Percentiles rank a stretch among this genome's conserved stretches.
These are phyloP conservation scores for Rhizoctonia solani DNA, from an alignment of 1,284 basidiomycete species.

Conservation along the genomic window DNA sequence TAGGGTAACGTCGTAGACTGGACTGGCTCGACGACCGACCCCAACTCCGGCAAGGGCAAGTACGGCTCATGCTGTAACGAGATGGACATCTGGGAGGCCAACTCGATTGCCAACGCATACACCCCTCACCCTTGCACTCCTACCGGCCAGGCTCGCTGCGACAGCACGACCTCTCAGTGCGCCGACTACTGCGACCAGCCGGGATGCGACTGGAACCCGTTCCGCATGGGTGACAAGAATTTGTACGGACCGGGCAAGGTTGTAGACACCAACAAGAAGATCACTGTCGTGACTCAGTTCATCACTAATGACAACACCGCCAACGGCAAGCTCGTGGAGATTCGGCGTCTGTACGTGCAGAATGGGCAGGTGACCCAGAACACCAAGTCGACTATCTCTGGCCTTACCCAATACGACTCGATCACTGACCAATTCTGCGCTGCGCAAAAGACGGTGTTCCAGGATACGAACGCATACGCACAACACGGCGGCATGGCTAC, in stretches of 20 bases:
- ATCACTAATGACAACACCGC: conserved; percentile 52
- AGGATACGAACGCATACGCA: conserved; percentile 54
- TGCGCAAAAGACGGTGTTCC: conserved; percentile 49
- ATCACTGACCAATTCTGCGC: conserved; percentile 51
- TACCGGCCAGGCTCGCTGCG: too few relatives aligned
- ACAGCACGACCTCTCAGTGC: too few relatives aligned
- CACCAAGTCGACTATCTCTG: conserved; percentile 48
- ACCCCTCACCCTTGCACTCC: too few relatives aligned
- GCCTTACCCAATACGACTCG: too few relatives aligned
- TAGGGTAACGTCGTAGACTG: conserved; percentile 43
- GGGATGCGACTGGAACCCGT: too few relatives aligned
- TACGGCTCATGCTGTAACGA: conserved; percentile 52
- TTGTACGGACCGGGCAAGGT: conserved; percentile 54
- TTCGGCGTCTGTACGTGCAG: conserved; percentile 59
- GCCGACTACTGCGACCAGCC: too few relatives aligned
- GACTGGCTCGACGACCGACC: conserved; percentile 39
- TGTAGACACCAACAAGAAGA: conserved; percentile 53
- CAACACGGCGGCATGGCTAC: conserved; percentile 50
- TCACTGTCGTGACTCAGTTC: conserved; percentile 62
- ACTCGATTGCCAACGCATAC: conserved; percentile 41
- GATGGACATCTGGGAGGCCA: conserved; percentile 53
- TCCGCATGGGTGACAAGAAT: conserved; percentile 54
- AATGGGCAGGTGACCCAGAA: conserved; percentile 56
- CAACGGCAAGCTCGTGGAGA: conserved; percentile 53
- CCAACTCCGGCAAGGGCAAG: too few relatives aligned